Conservation (phyloP, 2,329 filamentous ascomycete genomes). For the Microcera coccophila region DNA sequence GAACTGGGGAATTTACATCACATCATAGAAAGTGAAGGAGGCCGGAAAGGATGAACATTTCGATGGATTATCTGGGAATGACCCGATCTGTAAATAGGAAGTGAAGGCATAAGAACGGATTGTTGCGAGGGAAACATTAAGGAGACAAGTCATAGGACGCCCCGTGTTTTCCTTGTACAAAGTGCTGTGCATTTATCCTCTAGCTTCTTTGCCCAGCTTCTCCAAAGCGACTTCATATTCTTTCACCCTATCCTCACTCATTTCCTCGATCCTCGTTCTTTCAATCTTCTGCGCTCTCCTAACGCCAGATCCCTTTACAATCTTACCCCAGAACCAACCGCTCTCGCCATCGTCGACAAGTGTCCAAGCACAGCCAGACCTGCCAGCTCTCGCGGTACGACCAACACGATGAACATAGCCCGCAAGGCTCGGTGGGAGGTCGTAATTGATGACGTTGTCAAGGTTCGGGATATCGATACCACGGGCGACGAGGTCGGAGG, state of each 20-base stretch:
- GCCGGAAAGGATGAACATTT: no score
- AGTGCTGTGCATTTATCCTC: slow-evolving; percentile 20
- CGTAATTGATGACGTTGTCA: slow-evolving; percentile 89
- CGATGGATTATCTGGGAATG: no score
- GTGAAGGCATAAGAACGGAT: no score
- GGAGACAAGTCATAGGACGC: no score
- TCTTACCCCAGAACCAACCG: slow-evolving; percentile 86
- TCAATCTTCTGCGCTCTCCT: slow-evolving; percentile 44
- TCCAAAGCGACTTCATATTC: slow-evolving; percentile 56
- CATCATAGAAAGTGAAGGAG: no score
- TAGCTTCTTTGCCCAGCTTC: slow-evolving; percentile 59
- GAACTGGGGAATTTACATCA: no score
- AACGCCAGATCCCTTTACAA: slow-evolving; percentile 57
- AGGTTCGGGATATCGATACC: slow-evolving; percentile 80
- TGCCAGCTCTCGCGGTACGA: slow-evolving; percentile 79
- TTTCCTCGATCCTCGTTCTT: slow-evolving; percentile 45
- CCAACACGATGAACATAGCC: slow-evolving; percentile 91
- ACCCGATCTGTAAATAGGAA: no score
- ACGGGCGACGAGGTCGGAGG: slow-evolving; percentile 88
- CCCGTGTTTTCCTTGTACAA: slow-evolving; percentile 1
- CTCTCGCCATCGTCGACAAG: slow-evolving; percentile 78
- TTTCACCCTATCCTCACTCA: slow-evolving; percentile 44
- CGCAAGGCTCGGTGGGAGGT: slow-evolving; percentile 74
- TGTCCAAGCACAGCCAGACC: slow-evolving; percentile 76
- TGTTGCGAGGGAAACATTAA: no score